Base-by-base conservation (phyloP, 768 basidiomycete genomes). In the Boletus reticuloceps region DNA sequence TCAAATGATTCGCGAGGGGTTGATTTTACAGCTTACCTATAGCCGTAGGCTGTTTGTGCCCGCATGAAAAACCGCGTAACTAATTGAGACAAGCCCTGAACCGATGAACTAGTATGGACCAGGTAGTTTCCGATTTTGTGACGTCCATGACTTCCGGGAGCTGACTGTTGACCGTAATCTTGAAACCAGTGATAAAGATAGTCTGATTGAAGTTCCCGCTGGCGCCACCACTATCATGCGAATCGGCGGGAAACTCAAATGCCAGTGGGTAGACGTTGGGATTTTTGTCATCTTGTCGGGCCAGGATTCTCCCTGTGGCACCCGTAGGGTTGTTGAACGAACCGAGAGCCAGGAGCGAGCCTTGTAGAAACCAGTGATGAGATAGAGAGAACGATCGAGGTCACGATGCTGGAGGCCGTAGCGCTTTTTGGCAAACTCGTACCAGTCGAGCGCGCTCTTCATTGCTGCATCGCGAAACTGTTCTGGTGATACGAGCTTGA, bases 301-400 rank as follows among this genome's bases (percentile, higher is more conserved):
- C 42, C 10, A 32, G 29, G 16, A 51, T 42, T 22, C 11, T 43
- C 36, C 50, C 41, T n/a, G 50, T 43, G 22, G 13, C 12, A 29
- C n/a, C 7, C 12, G 34, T 20, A 9, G 43, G 11, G 13, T 52
- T 29, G 17, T 38, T 37, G 34, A 52, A 52, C 25, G 51, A 52
- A 2, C 34, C 43, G 14, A 52, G 43, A 16, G 36, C 51, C 51
- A 52, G 9, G 43, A 44, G 16, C n/a, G 36, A 9, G 51, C 43
- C 29, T 52, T 52, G 27, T 51, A 29, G 6, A 52, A 52, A 3
- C 51, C 51, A 11, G 51, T 52, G 14, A 52, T 20, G n/a, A 52
- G 43, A n/a, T 52, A 52, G 27, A 52, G 51, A 27, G 51, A 44
- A 14, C 25, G 41, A 29, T 29, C 29, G 2, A 29, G 29, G 27